These are phyloP conservation scores for Pelargonium citronellum DNA, from an alignment of 441 rosid genomes.

Conservation along the genomic window DNA sequence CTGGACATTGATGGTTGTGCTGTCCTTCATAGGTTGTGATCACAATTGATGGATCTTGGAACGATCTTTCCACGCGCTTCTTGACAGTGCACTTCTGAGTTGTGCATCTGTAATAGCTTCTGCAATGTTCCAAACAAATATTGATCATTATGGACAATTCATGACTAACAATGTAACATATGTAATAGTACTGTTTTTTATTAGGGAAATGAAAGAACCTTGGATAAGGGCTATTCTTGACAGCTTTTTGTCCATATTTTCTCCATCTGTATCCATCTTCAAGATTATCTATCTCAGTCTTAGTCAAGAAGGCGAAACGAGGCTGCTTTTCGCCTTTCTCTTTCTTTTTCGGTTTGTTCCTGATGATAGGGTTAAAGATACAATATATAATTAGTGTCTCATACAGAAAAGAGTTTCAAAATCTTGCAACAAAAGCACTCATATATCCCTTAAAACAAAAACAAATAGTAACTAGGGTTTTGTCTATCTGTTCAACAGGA, in stretches of 20 bases:
- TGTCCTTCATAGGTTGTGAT: slow-evolving; percentile 66
- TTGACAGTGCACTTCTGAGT: slow-evolving; percentile 63
- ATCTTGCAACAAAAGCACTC: too few species aligned
- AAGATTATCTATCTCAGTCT: slow-evolving; percentile 61
- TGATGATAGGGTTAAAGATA: background rate
- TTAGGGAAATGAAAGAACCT: slow-evolving; percentile 25
- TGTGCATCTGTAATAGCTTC: slow-evolving; percentile 72
- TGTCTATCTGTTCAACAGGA: too few species aligned
- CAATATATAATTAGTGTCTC: too few species aligned
- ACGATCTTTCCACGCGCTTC: slow-evolving; percentile 63
- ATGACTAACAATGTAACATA: too few species aligned
- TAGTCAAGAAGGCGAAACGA: slow-evolving; percentile 63
- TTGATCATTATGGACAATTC: slow-evolving; percentile 4
- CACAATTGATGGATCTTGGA: slow-evolving; percentile 54
- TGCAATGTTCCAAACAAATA: slow-evolving; percentile 18
- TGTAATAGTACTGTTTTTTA: background rate
- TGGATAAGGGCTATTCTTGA: slow-evolving; percentile 62
- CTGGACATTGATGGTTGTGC: slow-evolving; percentile 57
- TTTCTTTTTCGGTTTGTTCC: slow-evolving; percentile 29
- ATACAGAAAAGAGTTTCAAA: too few species aligned
- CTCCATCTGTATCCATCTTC: slow-evolving; percentile 77
- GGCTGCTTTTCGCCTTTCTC: slow-evolving; percentile 48
- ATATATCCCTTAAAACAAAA: too few species aligned
- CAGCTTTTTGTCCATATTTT: slow-evolving; percentile 72
- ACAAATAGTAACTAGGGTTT: too few species aligned